Evolutionary conservation across 192 early-diverging fungal species (phyloP).

Genomic region (Linnemannia exigua): DNA sequence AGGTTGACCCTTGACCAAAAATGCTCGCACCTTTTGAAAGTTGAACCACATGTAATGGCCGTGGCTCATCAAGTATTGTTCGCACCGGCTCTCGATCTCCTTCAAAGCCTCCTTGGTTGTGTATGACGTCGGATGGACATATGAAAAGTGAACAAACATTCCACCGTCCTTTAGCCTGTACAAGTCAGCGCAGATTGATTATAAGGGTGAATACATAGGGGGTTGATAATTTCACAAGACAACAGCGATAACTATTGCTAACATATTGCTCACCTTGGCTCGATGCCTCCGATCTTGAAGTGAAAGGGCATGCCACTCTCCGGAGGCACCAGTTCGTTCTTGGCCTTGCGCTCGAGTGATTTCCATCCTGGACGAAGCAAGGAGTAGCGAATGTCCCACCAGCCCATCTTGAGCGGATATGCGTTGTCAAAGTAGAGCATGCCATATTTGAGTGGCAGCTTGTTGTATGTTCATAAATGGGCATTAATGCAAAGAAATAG

Average conservation of each 20-base stretch:
- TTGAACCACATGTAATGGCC: constrained; percentile 76
- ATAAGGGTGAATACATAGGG: not conserved
- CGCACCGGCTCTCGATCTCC: constrained; percentile 61
- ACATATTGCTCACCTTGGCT: constrained; percentile 58
- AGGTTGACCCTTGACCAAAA: constrained; percentile 78
- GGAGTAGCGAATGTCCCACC: constrained; percentile 49
- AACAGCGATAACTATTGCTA: not conserved
- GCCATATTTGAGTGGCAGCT: constrained; percentile 51
- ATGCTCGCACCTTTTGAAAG: constrained; percentile 70
- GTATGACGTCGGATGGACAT: constrained; percentile 51
- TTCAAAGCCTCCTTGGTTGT: constrained; percentile 53
- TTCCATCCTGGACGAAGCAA: constrained; percentile 46
- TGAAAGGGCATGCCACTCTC: constrained; percentile 63
- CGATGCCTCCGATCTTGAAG: constrained; percentile 62
- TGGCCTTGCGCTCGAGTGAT: constrained; percentile 49
- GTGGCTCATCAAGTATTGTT: constrained; percentile 67
- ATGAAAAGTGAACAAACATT: constrained; percentile 68
- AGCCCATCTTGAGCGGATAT: constrained; percentile 56
- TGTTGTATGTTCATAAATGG: not conserved
- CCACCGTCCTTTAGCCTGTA: constrained; percentile 64
- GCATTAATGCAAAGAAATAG: not conserved
- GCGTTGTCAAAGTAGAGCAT: constrained; percentile 54
- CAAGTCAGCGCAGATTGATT: not conserved
- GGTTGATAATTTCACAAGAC: not conserved
- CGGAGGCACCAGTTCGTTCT: constrained; percentile 58